Evolutionary conservation across 2,329 filamentous ascomycete species (phyloP).

Genomic region (Colletotrichum trifolii): DNA sequence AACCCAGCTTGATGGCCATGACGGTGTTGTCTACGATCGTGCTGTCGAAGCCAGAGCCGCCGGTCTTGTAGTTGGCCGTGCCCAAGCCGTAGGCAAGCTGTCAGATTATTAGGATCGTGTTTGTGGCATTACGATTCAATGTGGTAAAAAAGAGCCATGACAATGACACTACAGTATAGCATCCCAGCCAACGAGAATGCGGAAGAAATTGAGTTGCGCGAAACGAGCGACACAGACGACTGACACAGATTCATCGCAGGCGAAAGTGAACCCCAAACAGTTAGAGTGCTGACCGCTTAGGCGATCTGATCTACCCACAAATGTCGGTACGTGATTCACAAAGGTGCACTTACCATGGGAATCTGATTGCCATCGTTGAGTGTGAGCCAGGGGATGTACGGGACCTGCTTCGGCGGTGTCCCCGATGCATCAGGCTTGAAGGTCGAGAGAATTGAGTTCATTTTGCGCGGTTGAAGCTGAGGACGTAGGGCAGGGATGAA

Average conservation of each 20-base stretch:
- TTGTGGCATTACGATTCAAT: conserved; percentile 8
- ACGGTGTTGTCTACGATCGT: conserved; percentile 62
- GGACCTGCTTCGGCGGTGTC: conserved; percentile 52
- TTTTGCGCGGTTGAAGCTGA: conserved; percentile 39
- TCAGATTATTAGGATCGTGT: not conserved
- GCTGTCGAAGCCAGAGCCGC: conserved; percentile 64
- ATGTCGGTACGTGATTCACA: not conserved
- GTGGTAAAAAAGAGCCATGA: not conserved
- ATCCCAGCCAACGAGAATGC: too few species aligned
- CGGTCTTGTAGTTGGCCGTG: conserved; percentile 72
- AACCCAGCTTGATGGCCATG: conserved; percentile 75
- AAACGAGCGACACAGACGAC: too few species aligned
- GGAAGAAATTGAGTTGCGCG: too few species aligned
- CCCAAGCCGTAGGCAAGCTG: conserved; percentile 79
- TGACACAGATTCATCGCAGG: too few species aligned
- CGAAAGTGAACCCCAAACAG: too few species aligned
- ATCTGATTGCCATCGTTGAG: conserved; percentile 80
- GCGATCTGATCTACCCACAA: not conserved
- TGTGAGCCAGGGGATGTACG: conserved; percentile 68
- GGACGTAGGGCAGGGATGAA: conserved; percentile 1
- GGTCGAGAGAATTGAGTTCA: conserved; percentile 56
- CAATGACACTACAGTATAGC: too few species aligned
- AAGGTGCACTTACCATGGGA: conserved; percentile 65
- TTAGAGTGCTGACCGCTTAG: conserved; percentile 7
- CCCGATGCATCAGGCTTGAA: conserved; percentile 54